phyloP scores from a whole-genome alignment of 805 yeast genomes.

The Nakazawaea ishiwadae region DNA sequence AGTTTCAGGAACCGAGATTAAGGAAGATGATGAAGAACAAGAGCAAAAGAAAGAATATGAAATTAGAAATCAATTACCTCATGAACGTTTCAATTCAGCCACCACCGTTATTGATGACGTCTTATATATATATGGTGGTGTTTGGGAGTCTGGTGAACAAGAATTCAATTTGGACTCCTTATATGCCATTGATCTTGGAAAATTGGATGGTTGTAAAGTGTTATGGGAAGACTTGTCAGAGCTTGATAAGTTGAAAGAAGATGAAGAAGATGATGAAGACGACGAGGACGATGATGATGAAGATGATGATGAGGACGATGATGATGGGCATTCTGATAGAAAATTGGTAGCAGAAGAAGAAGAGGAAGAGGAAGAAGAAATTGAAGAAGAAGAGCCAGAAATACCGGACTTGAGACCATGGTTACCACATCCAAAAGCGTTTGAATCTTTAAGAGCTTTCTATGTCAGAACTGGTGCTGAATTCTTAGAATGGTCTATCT shows the following conservation, averaged over 20 bases:
- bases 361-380: constrained; percentile 65
- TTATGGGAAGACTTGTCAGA: constrained; percentile 85
- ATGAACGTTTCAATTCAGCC: constrained; percentile 82
- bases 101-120: constrained; percentile 82
- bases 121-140: constrained; percentile 84
- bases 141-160: constrained; percentile 82
- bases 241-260: constrained; percentile 45
- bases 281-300: constrained; percentile 70
- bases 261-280: constrained; percentile 60
- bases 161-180: constrained; percentile 83
- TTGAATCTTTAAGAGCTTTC: constrained; percentile 78
- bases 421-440: constrained; percentile 96
- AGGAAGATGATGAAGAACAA: constrained; percentile 32
- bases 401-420: constrained; percentile 92
- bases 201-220: constrained; percentile 81
- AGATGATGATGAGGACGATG: constrained; percentile 56
- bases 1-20: constrained; percentile 28
- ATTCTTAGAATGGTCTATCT: constrained; percentile 90
- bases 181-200: constrained; percentile 80
- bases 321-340: constrained; percentile 36
- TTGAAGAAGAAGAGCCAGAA: constrained; percentile 56
- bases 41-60: constrained; percentile 44
- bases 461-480: constrained; percentile 82
- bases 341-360: constrained; percentile 39
- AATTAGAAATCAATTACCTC: constrained; percentile 65